Conservation (phyloP, 164 flowering plant genomes). For the Euptelea pleiosperma region DNA sequence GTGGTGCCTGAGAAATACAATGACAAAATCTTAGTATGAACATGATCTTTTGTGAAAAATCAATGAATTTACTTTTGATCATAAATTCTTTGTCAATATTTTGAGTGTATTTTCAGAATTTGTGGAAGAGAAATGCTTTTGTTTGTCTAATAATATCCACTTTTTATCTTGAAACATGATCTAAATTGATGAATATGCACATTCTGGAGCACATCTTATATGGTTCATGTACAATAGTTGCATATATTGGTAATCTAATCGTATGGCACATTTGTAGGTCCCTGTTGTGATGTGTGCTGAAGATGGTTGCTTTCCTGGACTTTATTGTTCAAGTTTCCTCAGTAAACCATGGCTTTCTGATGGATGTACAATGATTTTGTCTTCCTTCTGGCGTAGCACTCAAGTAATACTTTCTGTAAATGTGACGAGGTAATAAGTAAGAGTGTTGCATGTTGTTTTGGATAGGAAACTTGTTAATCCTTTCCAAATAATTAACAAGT, state of each 20-base stretch:
- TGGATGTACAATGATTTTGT: slow-evolving; percentile 68
- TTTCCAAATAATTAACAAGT: slow-evolving; percentile 6
- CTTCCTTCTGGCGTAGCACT: slow-evolving; percentile 77
- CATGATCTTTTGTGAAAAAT: no score
- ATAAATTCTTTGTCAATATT: no score
- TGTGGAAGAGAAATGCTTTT: no score
- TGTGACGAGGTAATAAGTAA: slow-evolving; percentile 57
- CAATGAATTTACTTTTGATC: no score
- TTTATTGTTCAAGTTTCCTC: slow-evolving; percentile 54
- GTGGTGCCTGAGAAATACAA: no score
- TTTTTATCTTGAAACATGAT: no score
- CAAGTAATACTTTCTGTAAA: slow-evolving; percentile 75
- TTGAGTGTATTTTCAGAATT: no score
- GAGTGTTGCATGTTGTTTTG: not conserved
- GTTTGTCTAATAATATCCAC: no score
- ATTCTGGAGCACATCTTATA: no score
- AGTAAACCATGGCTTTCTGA: slow-evolving; percentile 88
- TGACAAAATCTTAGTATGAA: no score
- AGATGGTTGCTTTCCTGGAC: slow-evolving; percentile 84
- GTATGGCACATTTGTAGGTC: slow-evolving; percentile 44
- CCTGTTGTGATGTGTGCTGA: slow-evolving; percentile 69
- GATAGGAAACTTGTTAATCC: not conserved
- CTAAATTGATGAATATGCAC: no score
- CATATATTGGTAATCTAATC: not conserved
- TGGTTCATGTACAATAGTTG: not conserved